Base-by-base conservation (phyloP, 2,329 filamentous ascomycete species). In the Blastomyces silverae region DNA sequence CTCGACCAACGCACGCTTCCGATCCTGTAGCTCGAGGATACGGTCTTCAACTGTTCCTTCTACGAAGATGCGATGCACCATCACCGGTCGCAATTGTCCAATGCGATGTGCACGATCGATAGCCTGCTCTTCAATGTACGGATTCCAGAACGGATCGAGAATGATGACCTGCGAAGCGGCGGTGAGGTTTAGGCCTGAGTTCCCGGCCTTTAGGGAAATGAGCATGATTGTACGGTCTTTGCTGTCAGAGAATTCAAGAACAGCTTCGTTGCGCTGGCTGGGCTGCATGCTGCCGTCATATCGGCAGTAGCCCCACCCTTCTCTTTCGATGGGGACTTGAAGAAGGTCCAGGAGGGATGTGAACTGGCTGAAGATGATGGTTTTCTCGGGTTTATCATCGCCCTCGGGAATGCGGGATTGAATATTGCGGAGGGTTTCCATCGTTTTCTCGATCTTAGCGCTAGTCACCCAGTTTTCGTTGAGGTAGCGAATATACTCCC, bases 81-180 rank as follows among this genome's bases (percentile, higher is more conserved):
- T 83, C 4, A 96, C 92, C 8, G 86, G 79, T 3, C 83, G 82
- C 69, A 82, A 79, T 77, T 97, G 92, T 0, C 92, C 92, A 69
- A 96, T 92, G 11, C 92, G 89, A 76, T 96, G 89, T 2, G 92
- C 90, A 28, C 92, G 89, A 74, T 96, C 92, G 61, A 96, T 88
- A 3, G 92, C 92, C 77, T 97, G 92, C 76, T 92, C 91, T 77
- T 96, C 92, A 60, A 95, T 89, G 73, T 89, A 96, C 0, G 92
- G 92, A 68, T 96, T 97, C 91, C 91, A 96, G 79, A 95, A 96
- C 0, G 92, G 92, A 73, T 96, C 92, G 73, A 96, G 86, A 68
- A 96, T 89, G 75, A 97, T 91, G 69, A 96, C 90, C 68, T 91
- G 88, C 1, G 87, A 91, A 0, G 92, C 92, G 22, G 87, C 85